Evolutionary conservation across 345 rosid species (phyloP).

Genomic region (Iberis pinnata): DNA sequence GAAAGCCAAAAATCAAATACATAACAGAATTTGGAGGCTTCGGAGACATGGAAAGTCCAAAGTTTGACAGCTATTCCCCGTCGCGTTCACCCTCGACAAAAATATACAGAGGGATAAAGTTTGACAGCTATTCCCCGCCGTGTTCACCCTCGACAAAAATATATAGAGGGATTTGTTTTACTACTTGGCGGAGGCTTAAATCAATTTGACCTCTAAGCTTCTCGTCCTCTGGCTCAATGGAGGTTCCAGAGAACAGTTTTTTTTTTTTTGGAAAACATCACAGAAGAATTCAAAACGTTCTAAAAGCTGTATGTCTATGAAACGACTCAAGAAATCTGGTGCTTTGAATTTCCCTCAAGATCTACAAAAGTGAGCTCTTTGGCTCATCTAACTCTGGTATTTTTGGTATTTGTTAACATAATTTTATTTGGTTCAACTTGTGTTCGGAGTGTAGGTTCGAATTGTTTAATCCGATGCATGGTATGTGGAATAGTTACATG

Average conservation of each 20-base stretch:
- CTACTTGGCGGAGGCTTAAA: conserved; percentile 90
- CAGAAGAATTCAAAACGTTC: conserved; percentile 64
- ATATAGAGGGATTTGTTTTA: conserved; percentile 78
- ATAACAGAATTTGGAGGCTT: conserved; percentile 94
- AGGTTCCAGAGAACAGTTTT: too few relatives aligned
- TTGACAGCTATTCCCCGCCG: conserved; percentile 82
- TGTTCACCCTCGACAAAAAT: conserved; percentile 73
- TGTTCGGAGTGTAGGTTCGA: conserved; percentile 44
- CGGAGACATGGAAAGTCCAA: conserved; percentile 53
- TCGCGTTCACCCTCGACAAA: conserved; percentile 94
- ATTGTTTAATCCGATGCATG: conserved; percentile 58
- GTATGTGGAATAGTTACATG: conserved; percentile 61
- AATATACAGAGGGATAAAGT: too few relatives aligned
- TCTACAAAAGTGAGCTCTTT: conserved; percentile 48
- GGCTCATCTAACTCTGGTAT: not conserved
- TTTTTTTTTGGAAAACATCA: conserved; percentile 39
- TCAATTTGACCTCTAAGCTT: conserved; percentile 63
- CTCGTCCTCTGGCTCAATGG: conserved; percentile 99
- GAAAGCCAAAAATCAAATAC: conserved; percentile 76
- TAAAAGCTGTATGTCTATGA: conserved; percentile 68
- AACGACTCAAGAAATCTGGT: conserved; percentile 62
- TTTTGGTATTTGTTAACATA: not conserved
- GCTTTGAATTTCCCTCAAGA: conserved; percentile 45
- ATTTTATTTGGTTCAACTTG: conserved; percentile 1
- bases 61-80: conserved; percentile 77